Base-by-base conservation (phyloP, 306 rosid genomes). In the Biancaea sappan region DNA sequence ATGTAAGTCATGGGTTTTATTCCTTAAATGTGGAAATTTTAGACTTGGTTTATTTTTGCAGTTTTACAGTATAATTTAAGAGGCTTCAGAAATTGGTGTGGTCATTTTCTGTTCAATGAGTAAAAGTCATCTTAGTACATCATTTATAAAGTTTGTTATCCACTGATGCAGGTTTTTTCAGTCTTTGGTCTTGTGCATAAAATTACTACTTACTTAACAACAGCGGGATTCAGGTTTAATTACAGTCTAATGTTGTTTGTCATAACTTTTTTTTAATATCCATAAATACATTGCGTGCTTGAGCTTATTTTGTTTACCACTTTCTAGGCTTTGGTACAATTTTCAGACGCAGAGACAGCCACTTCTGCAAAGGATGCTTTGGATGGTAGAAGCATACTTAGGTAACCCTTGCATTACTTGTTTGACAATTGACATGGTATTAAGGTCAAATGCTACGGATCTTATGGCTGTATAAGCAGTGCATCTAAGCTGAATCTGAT, bases 101-200 rank as follows among this genome's bases (percentile, higher is more conserved):
- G 46, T 57, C 32, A 44, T 68, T 76, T 50, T 22, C 21, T 72
- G 48, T 46, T 35, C 71, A 68, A 38, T 58, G 38, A 25, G 47
- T 41, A 44, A 54, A 47, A 77, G 57, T 67, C 31, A 35, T 63
- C 61, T 70, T 41, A 44, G 6, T 65, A 57, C 74, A 69, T 80
- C 26, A 8, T 72, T 78, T 85, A 88, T 57, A 89, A 72, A 50
- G 80, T 77, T 71, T 41, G 32, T 70, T 74, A 19, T 79, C 80
- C 54, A 70, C 74, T 63, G 70, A 31, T 88, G 97, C 91, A 95
- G 99, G 99, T 95, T 8, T 95, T 92, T 90, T 95, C 99, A 62
- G 99, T 98, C 82, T 95, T 95, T 82, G 99, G 99, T 8, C 90
- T 90, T 89, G 99, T 95, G 86, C 99, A 95, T 72, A 95, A 95